Evolutionary conservation across 768 basidiomycete genomes (phyloP).

Genomic region (Tephrocybe sp.): DNA sequence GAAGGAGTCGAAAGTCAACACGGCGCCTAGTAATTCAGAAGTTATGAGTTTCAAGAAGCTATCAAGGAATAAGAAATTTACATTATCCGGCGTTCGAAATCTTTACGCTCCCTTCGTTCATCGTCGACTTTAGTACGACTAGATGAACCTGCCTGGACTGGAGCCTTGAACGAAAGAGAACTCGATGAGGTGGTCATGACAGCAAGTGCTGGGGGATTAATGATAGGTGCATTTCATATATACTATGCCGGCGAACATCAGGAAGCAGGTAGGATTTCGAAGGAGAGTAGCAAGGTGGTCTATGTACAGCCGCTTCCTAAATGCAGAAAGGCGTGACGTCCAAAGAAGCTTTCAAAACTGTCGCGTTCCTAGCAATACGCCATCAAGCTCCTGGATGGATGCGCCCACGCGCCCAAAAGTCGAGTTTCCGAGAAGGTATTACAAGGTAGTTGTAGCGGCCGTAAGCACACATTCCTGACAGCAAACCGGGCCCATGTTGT

Average conservation of each 20-base stretch:
- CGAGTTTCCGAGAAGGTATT: background rate
- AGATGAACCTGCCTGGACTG: background rate
- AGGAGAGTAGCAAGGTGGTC: background rate
- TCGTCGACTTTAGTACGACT: slow-evolving; percentile 3
- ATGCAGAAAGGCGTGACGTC: background rate
- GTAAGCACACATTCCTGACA: background rate
- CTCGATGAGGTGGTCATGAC: slow-evolving; percentile 10
- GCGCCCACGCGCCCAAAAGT: slow-evolving; percentile 1
- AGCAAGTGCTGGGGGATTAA: background rate
- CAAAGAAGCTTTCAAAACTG: slow-evolving; percentile 1
- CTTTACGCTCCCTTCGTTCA: background rate
- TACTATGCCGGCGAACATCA: background rate
- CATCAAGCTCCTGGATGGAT: slow-evolving; percentile 10
- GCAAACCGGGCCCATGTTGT: slow-evolving; percentile 2
- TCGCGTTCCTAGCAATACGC: background rate
- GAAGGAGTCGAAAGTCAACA: slow-evolving; percentile 33
- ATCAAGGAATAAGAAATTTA: slow-evolving; percentile 2
- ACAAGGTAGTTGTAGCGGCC: background rate
- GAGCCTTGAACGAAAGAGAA: slow-evolving; percentile 1
- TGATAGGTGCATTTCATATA: slow-evolving; percentile 3
- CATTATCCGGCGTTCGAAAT: slow-evolving; percentile 18
- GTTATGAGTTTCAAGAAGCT: slow-evolving; percentile 1
- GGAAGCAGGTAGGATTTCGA: slow-evolving; percentile 7
- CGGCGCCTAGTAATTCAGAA: slow-evolving; percentile 20
- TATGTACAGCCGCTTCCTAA: slow-evolving; percentile 1